Conservation (phyloP, 2,329 filamentous ascomycete genomes). For the Cladosporium sp. region DNA sequence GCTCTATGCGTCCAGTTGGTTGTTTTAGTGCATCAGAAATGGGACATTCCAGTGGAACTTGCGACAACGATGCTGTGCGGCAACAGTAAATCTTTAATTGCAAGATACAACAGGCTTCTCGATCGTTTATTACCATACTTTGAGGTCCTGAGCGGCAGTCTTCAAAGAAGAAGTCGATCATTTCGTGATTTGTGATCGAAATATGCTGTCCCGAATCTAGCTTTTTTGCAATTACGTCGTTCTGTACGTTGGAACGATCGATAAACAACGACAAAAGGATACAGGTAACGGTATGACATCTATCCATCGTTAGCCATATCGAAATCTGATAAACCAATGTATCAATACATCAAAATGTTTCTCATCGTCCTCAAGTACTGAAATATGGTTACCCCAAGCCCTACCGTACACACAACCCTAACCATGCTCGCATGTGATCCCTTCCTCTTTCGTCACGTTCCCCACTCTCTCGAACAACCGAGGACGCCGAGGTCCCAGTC, state of each 20-base stretch:
- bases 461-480: neutral
- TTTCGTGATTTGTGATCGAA: neutral
- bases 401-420: neutral
- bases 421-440: neutral
- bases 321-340: neutral
- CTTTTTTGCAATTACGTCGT: neutral
- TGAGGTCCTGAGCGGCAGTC: neutral
- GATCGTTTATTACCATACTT: neutral
- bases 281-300: neutral
- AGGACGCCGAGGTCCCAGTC: conserved; percentile 1
- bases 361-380: neutral
- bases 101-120: neutral
- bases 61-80: neutral
- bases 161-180: neutral
- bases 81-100: neutral
- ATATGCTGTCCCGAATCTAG: too few species aligned
- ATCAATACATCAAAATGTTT: neutral
- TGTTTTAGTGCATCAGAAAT: neutral
- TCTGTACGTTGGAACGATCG: neutral
- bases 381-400: neutral
- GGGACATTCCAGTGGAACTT: neutral
- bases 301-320: neutral
- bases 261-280: neutral
- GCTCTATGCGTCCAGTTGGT: neutral
- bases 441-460: neutral